phyloP scores from a whole-genome alignment of 2,329 filamentous ascomycete genomes.

The Rhinocladiella similis region DNA sequence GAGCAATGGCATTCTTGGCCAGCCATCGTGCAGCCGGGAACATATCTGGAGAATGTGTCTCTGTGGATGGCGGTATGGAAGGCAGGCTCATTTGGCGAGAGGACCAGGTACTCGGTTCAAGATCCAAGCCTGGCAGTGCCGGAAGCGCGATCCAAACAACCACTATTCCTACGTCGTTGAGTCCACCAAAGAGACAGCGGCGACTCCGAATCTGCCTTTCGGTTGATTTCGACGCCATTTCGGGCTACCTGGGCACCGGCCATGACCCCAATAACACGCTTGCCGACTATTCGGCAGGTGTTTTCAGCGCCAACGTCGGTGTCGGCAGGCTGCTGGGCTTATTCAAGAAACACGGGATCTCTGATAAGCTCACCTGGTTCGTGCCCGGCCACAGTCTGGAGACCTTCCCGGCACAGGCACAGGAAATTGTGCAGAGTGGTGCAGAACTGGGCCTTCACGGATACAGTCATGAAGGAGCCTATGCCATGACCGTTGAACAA shows the following conservation, averaged over 20 bases:
- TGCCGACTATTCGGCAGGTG: constrained; percentile 56
- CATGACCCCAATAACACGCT: constrained; percentile 54
- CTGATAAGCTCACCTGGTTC: constrained; percentile 60
- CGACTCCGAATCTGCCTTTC: constrained; percentile 36
- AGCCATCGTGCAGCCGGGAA: constrained; percentile 54
- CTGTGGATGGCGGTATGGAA: constrained; percentile 54
- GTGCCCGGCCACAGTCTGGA: constrained; percentile 61
- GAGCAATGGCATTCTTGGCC: constrained; percentile 51
- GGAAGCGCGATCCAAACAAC: background rate
- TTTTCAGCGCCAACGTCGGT: constrained; percentile 59
- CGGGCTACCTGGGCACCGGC: constrained; percentile 61
- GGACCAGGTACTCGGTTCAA: constrained; percentile 37
- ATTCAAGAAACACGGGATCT: constrained; percentile 52
- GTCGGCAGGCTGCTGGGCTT: constrained; percentile 57
- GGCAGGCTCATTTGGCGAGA: constrained; percentile 51
- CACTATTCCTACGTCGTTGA: constrained; percentile 8
- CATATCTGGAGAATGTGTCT: constrained; percentile 55
- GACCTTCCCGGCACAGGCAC: constrained; percentile 55
- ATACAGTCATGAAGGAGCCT: constrained; percentile 38
- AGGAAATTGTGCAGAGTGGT: constrained; percentile 53
- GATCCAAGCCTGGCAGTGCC: background rate
- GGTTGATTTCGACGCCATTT: constrained; percentile 60
- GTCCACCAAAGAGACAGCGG: constrained; percentile 14
- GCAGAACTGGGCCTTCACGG: constrained; percentile 45
- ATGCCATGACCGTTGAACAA: constrained; percentile 47